A percentile compares a stretch with the other conserved stretches of the same genome.
Conservation (phyloP, 805 yeast genomes). For the Metschnikowia noctiluminum region DNA sequence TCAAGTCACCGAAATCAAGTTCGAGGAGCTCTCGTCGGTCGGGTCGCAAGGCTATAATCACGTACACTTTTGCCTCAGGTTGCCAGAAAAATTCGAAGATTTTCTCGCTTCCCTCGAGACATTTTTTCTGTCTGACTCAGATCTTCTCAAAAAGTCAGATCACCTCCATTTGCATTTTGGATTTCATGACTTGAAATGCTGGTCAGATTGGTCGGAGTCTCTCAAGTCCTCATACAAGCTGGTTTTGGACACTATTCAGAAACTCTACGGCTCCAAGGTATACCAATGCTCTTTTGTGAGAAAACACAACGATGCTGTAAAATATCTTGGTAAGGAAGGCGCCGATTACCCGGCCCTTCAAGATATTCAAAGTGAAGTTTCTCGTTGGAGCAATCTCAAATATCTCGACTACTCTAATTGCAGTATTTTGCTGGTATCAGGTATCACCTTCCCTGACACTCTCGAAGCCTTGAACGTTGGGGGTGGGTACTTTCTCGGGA, state of each 20-base stretch:
- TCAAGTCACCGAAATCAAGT: background rate
- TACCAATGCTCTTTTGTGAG: conserved; percentile 37
- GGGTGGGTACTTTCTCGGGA: conserved; percentile 38
- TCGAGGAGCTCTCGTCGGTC: background rate
- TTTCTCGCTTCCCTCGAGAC: background rate
- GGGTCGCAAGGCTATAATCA: background rate
- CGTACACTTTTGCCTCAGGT: conserved; percentile 6
- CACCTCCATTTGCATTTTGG: conserved; percentile 26
- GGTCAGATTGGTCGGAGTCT: conserved; percentile 27
- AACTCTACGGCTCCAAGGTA: conserved; percentile 27
- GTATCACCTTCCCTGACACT: conserved; percentile 36
- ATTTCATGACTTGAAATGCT: conserved; percentile 29
- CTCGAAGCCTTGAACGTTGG: conserved; percentile 37
- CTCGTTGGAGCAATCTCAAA: conserved; percentile 32
- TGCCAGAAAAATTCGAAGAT: conserved; percentile 1
- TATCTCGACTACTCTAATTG: conserved; percentile 38
- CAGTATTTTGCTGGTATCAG: conserved; percentile 37
- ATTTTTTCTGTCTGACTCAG: background rate
- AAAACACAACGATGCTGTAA: conserved; percentile 34
- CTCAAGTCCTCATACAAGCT: conserved; percentile 25
- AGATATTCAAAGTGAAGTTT: conserved; percentile 36
- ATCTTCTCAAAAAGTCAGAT: background rate
- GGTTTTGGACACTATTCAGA: conserved; percentile 23
- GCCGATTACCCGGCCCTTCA: conserved; percentile 29
- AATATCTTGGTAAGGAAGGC: conserved; percentile 26